These are phyloP conservation scores for Colletotrichum magnum DNA, from an alignment of 2,329 filamentous ascomycete genomes.

Conservation along the genomic window DNA sequence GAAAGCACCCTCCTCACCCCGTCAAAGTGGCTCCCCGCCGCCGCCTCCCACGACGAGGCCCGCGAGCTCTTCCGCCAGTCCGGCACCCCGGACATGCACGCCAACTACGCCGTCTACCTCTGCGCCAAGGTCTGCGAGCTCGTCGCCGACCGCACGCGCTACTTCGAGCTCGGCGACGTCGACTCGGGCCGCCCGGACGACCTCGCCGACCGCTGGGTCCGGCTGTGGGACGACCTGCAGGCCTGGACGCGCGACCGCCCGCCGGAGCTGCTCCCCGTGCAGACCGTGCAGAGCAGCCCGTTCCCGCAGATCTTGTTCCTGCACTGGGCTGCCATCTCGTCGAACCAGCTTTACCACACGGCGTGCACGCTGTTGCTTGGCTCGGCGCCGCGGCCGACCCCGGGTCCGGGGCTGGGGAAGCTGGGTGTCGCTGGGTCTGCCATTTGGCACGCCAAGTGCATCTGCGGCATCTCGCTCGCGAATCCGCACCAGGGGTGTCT, in stretches of 20 bases:
- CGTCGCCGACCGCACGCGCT: constrained; percentile 62
- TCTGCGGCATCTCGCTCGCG: constrained; percentile 69
- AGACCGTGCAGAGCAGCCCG: constrained; percentile 57
- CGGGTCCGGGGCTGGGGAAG: constrained; percentile 8
- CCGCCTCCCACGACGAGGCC: constrained; percentile 53
- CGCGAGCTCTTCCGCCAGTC: constrained; percentile 51
- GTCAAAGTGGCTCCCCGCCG: constrained; percentile 62
- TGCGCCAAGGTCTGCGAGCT: constrained; percentile 66
- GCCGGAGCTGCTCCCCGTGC: constrained; percentile 60
- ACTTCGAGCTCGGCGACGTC: constrained; percentile 60
- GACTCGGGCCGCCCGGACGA: constrained; percentile 58
- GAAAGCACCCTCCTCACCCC: constrained; percentile 66
- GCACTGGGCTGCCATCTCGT: constrained; percentile 69
- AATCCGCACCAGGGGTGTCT: constrained; percentile 69
- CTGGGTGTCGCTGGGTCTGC: constrained; percentile 53
- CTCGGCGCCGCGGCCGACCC: constrained; percentile 52
- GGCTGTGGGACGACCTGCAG: constrained; percentile 65
- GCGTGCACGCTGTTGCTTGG: constrained; percentile 66
- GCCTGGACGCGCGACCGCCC: constrained; percentile 63
- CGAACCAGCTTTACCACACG: constrained; percentile 71
- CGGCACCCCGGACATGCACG: constrained; percentile 65
- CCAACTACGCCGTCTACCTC: constrained; percentile 72
- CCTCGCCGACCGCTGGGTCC: constrained; percentile 61
- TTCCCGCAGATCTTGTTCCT: constrained; percentile 68
- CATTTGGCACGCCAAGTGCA: constrained; percentile 68